Percentiles rank a stretch among this genome's conserved stretches.
Conservation (phyloP, 176 grass and related monocot species). For the Dendrocalamus sinicus region DNA sequence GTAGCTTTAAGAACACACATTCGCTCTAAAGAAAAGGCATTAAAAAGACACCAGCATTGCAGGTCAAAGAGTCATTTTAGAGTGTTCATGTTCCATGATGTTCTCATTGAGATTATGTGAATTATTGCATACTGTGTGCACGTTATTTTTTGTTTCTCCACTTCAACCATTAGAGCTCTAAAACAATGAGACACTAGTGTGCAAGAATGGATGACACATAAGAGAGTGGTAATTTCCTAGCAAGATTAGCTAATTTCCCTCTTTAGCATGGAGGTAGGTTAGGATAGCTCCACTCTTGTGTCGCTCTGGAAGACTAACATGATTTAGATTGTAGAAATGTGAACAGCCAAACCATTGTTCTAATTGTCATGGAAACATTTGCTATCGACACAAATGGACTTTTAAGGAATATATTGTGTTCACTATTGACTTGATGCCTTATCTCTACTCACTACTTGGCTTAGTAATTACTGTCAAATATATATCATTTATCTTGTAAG, state of each 20-base stretch:
- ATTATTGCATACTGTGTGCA: too few species aligned
- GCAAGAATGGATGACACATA: too few species aligned
- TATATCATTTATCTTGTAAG: too few species aligned
- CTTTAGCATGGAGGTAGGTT: conserved; percentile 14
- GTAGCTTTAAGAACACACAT: neutral
- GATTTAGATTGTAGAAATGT: conserved; percentile 19
- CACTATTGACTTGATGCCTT: neutral
- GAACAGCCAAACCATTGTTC: conserved; percentile 14
- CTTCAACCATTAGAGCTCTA: too few species aligned
- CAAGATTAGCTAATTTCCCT: neutral
- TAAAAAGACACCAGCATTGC: neutral
- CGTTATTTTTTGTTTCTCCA: too few species aligned
- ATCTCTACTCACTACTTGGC: too few species aligned
- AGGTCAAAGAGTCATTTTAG: conserved; percentile 9
- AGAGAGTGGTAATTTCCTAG: neutral
- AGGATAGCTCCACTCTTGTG: conserved; percentile 18
- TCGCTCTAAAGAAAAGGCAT: neutral
- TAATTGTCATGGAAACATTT: conserved; percentile 25
- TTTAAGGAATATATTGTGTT: conserved; percentile 20
- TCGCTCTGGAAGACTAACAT: neutral
- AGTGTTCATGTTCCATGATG: neutral
- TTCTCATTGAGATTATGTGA: too few species aligned
- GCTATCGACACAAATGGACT: neutral
- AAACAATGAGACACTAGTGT: too few species aligned
- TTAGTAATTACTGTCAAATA: too few species aligned